Conservation (phyloP, 345 rosid species). For the Pseudoturritis turrita region DNA sequence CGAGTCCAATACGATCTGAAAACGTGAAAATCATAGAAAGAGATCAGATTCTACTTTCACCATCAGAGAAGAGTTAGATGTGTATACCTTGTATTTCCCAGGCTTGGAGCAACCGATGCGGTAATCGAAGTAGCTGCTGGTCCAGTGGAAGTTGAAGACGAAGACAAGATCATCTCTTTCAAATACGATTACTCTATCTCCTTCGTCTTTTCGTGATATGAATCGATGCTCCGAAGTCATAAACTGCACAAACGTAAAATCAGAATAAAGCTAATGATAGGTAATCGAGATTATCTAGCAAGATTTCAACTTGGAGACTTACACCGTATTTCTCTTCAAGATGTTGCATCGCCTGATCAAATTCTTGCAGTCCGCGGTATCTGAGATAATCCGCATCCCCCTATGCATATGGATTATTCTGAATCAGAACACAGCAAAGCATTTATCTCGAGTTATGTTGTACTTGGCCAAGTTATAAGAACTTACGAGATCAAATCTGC, state of each 20-base stretch:
- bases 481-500: slow-evolving; percentile 90
- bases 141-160: slow-evolving; percentile 93
- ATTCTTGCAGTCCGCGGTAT: slow-evolving; percentile 86
- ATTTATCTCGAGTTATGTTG: slow-evolving; percentile 3
- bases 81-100: slow-evolving; percentile 85
- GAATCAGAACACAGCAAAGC: slow-evolving; percentile 9
- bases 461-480: neutral
- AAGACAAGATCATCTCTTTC: slow-evolving; percentile 92
- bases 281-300: neutral
- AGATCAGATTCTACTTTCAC: neutral
- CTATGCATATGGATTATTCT: slow-evolving; percentile 32
- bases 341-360: slow-evolving; percentile 96
- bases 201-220: slow-evolving; percentile 76
- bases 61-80: neutral
- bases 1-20: slow-evolving; percentile 78
- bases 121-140: slow-evolving; percentile 75
- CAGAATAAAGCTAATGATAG: neutral
- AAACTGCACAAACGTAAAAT: slow-evolving; percentile 44
- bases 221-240: slow-evolving; percentile 91
- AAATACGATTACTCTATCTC: slow-evolving; percentile 67
- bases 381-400: slow-evolving; percentile 81
- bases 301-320: slow-evolving; percentile 28
- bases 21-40: neutral
- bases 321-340: slow-evolving; percentile 70
- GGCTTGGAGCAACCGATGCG: slow-evolving; percentile 79